Conservation (phyloP, 495 filamentous ascomycete species). For the Podospora pseudocomata region DNA sequence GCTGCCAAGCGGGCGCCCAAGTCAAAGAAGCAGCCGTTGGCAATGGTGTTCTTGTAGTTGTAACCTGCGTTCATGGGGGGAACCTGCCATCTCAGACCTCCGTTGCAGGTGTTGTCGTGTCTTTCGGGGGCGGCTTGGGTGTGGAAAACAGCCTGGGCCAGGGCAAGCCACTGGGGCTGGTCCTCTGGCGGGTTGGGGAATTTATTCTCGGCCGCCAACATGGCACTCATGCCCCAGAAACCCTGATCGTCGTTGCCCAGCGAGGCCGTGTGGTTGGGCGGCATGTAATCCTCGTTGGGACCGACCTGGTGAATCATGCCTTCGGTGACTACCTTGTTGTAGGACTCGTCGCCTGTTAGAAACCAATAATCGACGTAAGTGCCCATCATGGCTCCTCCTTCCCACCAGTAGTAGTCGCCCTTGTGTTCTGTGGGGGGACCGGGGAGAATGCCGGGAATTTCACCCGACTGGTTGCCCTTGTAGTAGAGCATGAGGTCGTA, state of each 20-base stretch:
- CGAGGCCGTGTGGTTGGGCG: conserved; percentile 66
- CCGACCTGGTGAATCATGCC: conserved; percentile 64
- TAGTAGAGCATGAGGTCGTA: conserved; percentile 65
- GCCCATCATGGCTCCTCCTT: conserved; percentile 49
- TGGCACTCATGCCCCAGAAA: conserved; percentile 77
- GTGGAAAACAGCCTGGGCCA: conserved; percentile 75
- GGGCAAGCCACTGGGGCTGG: conserved; percentile 66
- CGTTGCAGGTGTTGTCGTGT: conserved; percentile 57
- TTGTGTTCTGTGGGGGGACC: conserved; percentile 45
- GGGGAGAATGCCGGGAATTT: conserved; percentile 63
- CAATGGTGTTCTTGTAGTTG: conserved; percentile 73
- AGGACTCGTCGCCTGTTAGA: conserved; percentile 61
- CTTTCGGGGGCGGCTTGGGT: conserved; percentile 61
- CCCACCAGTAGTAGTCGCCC: conserved; percentile 58
- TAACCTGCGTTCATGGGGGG: conserved; percentile 72
- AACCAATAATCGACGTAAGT: conserved; percentile 69
- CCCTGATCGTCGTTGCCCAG: conserved; percentile 81
- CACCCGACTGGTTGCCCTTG: conserved; percentile 56
- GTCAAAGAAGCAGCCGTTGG: conserved; percentile 73
- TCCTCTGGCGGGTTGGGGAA: conserved; percentile 60
- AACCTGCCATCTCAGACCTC: conserved; percentile 78
- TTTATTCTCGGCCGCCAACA: conserved; percentile 69
- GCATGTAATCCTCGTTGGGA: conserved; percentile 56
- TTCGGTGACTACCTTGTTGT: conserved; percentile 56
- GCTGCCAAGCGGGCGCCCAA: conserved; percentile 69